These are phyloP conservation scores for Rubroboletus pulcherrimus DNA, from an alignment of 768 basidiomycete species.

Conservation along the genomic window DNA sequence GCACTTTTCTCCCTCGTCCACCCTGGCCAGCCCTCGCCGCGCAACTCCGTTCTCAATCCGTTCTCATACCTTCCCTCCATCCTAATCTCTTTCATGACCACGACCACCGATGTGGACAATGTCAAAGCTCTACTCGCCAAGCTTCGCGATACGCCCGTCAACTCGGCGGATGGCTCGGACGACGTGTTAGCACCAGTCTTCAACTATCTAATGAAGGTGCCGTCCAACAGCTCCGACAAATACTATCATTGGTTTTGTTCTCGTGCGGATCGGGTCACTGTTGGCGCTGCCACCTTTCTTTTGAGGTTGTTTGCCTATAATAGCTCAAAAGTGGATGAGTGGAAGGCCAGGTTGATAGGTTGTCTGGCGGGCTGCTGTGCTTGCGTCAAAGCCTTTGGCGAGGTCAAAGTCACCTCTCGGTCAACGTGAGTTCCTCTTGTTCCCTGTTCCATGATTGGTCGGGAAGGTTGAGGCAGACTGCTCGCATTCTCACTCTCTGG, in stretches of 20 bases:
- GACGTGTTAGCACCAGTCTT: slow-evolving; percentile 48
- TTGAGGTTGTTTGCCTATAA: slow-evolving; percentile 80
- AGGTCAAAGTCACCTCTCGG: slow-evolving; percentile 59
- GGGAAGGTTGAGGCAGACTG: slow-evolving; percentile 6
- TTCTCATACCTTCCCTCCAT: neutral
- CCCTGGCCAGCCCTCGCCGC: neutral
- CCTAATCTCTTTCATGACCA: slow-evolving; percentile 22
- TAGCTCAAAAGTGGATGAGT: slow-evolving; percentile 52
- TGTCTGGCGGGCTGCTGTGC: slow-evolving; percentile 62
- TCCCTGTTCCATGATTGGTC: neutral
- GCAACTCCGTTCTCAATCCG: neutral
- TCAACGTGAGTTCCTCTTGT: slow-evolving; percentile 58
- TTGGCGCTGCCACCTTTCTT: slow-evolving; percentile 75
- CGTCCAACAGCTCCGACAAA: slow-evolving; percentile 35
- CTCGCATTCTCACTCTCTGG: slow-evolving; percentile 7
- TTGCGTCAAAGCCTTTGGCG: slow-evolving; percentile 67
- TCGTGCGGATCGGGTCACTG: slow-evolving; percentile 49
- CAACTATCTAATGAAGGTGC: slow-evolving; percentile 49
- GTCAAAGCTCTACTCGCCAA: slow-evolving; percentile 48
- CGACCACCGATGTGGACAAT: slow-evolving; percentile 29
- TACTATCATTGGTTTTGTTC: slow-evolving; percentile 79
- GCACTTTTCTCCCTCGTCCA: neutral
- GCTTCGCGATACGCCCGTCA: slow-evolving; percentile 58
- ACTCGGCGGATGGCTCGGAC: slow-evolving; percentile 46
- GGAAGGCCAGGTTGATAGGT: slow-evolving; percentile 53